Conservation (phyloP, 345 rosid genomes). For the Pugionium dolabratum region DNA sequence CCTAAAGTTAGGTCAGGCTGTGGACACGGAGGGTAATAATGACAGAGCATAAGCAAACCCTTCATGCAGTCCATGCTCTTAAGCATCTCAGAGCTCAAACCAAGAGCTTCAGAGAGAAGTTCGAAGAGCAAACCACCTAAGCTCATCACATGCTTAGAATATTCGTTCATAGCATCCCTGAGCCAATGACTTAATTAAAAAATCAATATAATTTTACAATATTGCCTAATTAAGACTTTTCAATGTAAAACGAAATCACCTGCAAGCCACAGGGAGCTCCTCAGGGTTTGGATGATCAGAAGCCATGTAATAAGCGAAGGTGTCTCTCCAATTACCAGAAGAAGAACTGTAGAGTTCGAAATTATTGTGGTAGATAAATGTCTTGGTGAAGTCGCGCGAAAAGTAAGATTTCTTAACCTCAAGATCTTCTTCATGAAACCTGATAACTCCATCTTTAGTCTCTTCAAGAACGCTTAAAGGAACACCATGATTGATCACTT, state of each 20-base stretch:
- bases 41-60: conserved; percentile 34
- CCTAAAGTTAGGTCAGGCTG: conserved; percentile 49
- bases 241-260: conserved; percentile 25
- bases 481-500: conserved; percentile 53
- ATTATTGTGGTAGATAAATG: conserved; percentile 43
- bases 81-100: conserved; percentile 39
- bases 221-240: not conserved
- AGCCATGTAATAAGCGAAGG: conserved; percentile 43
- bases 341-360: conserved; percentile 44
- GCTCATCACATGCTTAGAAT: conserved; percentile 38
- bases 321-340: conserved; percentile 54
- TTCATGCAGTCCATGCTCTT: conserved; percentile 40
- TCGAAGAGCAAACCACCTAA: conserved; percentile 41
- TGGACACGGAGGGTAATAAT: conserved; percentile 55
- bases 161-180: conserved; percentile 45
- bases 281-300: conserved; percentile 45
- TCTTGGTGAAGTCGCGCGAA: conserved; percentile 34
- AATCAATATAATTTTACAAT: not conserved
- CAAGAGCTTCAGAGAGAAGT: conserved; percentile 51
- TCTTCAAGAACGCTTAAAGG: conserved; percentile 40
- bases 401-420: conserved; percentile 45
- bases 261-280: conserved; percentile 54
- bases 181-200: not conserved
- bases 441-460: conserved; percentile 36
- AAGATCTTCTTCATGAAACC: conserved; percentile 47